Base-by-base conservation (phyloP, 306 rosid species). In the Inga leiocalycina region DNA sequence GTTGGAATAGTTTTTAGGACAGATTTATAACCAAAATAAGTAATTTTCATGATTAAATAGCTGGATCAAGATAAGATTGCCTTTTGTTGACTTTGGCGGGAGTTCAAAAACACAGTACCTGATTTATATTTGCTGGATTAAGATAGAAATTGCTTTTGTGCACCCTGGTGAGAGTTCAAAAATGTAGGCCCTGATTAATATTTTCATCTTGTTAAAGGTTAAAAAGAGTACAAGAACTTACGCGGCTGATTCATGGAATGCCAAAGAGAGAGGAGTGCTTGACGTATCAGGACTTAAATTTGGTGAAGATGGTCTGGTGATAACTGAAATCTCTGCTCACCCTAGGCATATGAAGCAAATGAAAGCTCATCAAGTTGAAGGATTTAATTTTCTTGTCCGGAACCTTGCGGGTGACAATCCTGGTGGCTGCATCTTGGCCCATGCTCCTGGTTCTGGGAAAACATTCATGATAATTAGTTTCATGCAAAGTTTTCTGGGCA, bases 401-500 rank as follows among this genome's bases (percentile, higher is more conserved):
- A 96, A 96, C 86, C 89, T 96, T 73, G 95, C 80, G 22, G 89
- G 90, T 56, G 98, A 94, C 61, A 66, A 89, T 84, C 99, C 98
- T 17, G 97, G 98, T 30, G 99, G 99, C 46, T 94, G 98, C 85
- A 96, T 96, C 82, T 86, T 96, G 87, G 99, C 98, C 43, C 97
- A 96, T 78, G 99, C 98, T 75, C 99, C 98, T 9, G 99, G 98
- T 41, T 96, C 99, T 64, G 99, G 99, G 37, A 96, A 96, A 74
- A 96, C 98, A 4, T 96, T 96, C 73, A 96, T 96, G 99, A 94
- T 96, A 32, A 96, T 96, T 79, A 96, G 99, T 88, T 96, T 96
- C 86, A 87, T 96, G 91, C 99, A 94, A 80, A 96, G 99, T 83
- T 96, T 96, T 82, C 86, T 96, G 10, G 99, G 95, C 1, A 94